Evolutionary conservation across 495 filamentous ascomycete genomes (phyloP).

Genomic region (Aspergillus biplanus): DNA sequence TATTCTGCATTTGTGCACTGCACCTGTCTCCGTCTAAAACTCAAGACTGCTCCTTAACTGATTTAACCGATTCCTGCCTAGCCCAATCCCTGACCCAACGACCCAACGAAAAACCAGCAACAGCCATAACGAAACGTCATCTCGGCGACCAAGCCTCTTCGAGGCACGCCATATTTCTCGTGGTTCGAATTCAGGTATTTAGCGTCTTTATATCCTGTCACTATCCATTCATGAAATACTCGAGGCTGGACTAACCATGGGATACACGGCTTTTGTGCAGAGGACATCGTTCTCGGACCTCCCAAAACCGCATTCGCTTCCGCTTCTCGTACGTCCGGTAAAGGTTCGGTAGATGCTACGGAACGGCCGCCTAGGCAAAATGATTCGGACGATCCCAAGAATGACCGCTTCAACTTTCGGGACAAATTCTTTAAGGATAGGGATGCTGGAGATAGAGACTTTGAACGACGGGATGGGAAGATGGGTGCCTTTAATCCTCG

Average conservation of each 20-base stretch:
- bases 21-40: no score
- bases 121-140: constrained; percentile 40
- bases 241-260: constrained; percentile 20
- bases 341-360: constrained; percentile 56
- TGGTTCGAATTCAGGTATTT: constrained; percentile 59
- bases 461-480: constrained; percentile 46
- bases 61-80: constrained; percentile 30
- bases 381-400: constrained; percentile 56
- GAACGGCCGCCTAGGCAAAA: constrained; percentile 48
- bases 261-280: constrained; percentile 54
- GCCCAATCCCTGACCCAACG: constrained; percentile 50
- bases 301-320: constrained; percentile 88
- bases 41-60: constrained; percentile 26
- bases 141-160: constrained; percentile 61
- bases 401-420: constrained; percentile 65
- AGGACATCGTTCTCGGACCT: constrained; percentile 88
- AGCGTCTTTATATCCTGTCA: constrained; percentile 11
- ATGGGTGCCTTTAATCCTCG: constrained; percentile 43
- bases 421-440: constrained; percentile 55
- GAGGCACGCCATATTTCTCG: constrained; percentile 65
- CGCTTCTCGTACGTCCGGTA: constrained; percentile 62
- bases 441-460: constrained; percentile 48
- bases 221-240: not conserved
- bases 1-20: no score
- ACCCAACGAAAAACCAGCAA: constrained; percentile 53